Percentiles rank a stretch among this genome's conserved stretches.
These are phyloP conservation scores for Gastrodia elata DNA, from an alignment of 106 monocot genomes.

Conservation along the genomic window DNA sequence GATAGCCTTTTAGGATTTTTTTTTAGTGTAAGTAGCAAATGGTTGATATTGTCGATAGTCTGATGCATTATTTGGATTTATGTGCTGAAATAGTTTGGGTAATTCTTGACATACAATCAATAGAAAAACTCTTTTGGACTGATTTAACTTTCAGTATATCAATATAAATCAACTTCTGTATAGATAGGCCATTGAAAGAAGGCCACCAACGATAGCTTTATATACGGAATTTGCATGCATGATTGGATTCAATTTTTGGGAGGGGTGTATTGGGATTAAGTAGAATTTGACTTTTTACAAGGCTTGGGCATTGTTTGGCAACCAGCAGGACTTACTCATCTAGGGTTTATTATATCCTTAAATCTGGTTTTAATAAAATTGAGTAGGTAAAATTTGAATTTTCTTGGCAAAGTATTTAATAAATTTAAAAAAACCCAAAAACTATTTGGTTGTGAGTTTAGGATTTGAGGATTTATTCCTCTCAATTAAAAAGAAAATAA, in stretches of 20 bases:
- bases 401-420: too few species aligned
- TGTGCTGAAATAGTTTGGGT: neutral
- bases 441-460: too few species aligned
- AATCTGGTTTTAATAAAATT: too few species aligned
- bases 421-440: too few species aligned
- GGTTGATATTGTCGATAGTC: neutral
- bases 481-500: too few species aligned
- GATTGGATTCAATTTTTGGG: too few species aligned
- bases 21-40: neutral
- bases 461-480: too few species aligned
- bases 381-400: too few species aligned
- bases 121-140: neutral
- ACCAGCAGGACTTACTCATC: too few species aligned
- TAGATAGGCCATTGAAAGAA: neutral
- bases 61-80: neutral
- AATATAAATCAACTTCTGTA: neutral
- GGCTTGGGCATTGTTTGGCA: too few species aligned
- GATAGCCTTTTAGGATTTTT: neutral
- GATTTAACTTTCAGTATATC: neutral
- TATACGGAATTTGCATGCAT: neutral
- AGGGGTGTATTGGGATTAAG: too few species aligned
- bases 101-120: neutral
- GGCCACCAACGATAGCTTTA: neutral
- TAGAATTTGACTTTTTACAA: neutral
- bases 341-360: too few species aligned